Evolutionary conservation across 1,284 basidiomycete species (phyloP), one percentile per base, ranked within the genome.

Genomic region (Microbotryomycetes sp.): DNA sequence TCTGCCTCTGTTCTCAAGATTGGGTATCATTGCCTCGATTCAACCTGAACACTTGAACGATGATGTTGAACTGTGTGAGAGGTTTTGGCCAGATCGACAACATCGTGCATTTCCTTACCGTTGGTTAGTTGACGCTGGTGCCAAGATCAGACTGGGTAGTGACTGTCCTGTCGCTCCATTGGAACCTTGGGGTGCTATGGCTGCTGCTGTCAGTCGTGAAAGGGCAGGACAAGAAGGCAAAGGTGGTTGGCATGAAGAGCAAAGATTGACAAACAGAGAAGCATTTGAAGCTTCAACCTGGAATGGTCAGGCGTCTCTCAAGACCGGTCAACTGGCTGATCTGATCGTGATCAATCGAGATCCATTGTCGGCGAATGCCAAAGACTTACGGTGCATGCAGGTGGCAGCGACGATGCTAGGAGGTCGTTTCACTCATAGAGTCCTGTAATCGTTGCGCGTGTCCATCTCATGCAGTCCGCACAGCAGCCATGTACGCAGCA

Each of bases 1-100:
- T 56, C 59, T 76, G 14, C 59, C 68, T 3, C 63, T 69, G 14
- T 74, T 75, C 60, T 56, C 50, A 6, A 36, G 54, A 9, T 65
- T 75, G 31, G 71, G 69, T 6, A 61, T 76, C 15, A 70, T 68
- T 15, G 75, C 74, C 1, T 72, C 70, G 4, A 67, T 76, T 15
- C 75, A 76, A 59, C 75, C 75, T 22, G 60, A 66, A n/a, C 73
- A 76, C 59, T 62, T 75, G 30, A 70, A 73, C 46, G 75, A 75
- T 57, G 75, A 76, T 63, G 66, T 70, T 30, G 72, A 74, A 25
- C 62, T 73, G 16, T 69, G 67, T 26, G 58, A 63, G 32, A 64
- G 66, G 28, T 75, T 71, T 62, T 76, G 74, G 74, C 71, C 72
- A 3, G 71, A 70, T 0, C 51, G 74, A 22, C 71, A 71, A 48